Conservation (phyloP, 2,329 filamentous ascomycete species). For the Calonectria pseudoreteaudii region DNA sequence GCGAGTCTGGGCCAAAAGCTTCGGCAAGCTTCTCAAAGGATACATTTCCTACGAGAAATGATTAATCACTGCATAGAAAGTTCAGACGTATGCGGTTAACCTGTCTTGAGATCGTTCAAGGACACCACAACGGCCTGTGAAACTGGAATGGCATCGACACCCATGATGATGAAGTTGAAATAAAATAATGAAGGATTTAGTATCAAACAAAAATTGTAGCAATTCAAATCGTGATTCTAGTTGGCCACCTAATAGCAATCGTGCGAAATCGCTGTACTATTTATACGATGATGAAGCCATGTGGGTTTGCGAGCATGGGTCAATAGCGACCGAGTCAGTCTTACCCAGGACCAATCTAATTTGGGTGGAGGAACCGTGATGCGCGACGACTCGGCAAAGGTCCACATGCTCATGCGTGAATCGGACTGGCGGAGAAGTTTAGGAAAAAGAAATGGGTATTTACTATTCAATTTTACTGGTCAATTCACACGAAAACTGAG, state of each 20-base stretch:
- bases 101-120: constrained; percentile 69
- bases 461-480: neutral
- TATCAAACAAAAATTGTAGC: neutral
- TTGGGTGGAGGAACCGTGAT: neutral
- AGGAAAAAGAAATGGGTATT: neutral
- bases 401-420: neutral
- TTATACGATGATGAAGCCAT: neutral
- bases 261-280: neutral
- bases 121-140: constrained; percentile 71
- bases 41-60: constrained; percentile 66
- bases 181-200: too few species aligned
- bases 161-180: neutral
- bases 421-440: neutral
- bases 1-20: constrained; percentile 89
- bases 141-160: neutral
- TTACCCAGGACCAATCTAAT: neutral
- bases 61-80: constrained; percentile 2
- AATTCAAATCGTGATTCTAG: neutral
- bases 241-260: neutral
- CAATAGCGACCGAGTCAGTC: neutral
- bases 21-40: constrained; percentile 76
- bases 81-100: constrained; percentile 51
- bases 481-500: neutral
- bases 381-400: neutral
- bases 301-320: neutral